Evolutionary conservation across 2,329 filamentous ascomycete species (phyloP).

Genomic region (Calonectria leucothoes): DNA sequence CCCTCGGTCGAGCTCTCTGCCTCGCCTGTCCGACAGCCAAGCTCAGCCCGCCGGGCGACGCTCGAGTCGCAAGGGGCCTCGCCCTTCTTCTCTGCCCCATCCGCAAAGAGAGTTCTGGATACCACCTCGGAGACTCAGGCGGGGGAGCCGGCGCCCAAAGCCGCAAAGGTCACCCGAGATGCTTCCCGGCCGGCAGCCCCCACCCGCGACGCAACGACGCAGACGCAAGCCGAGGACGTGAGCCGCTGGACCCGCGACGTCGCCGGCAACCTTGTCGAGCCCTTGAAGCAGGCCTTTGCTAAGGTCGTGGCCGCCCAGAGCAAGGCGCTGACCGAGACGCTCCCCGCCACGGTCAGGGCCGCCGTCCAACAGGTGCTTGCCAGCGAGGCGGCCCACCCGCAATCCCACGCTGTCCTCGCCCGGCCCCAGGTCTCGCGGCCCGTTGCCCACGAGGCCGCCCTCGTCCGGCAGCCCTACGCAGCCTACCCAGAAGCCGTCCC

Average conservation of each 20-base stretch:
- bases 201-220: neutral
- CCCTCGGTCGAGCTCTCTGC: neutral
- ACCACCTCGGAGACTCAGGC: neutral
- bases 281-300: neutral
- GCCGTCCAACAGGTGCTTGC: neutral
- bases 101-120: neutral
- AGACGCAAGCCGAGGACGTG: conserved; percentile 12
- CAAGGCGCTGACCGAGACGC: neutral
- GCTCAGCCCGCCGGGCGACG: neutral
- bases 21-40: neutral
- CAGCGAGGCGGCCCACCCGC: neutral
- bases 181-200: neutral
- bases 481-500: neutral
- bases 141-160: neutral
- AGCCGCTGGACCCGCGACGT: neutral
- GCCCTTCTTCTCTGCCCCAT: neutral
- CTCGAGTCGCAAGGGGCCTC: neutral
- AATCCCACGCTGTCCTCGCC: neutral
- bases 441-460: neutral
- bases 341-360: neutral
- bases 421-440: neutral
- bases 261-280: neutral
- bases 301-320: neutral
- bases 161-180: neutral
- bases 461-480: neutral